These are phyloP conservation scores for Euphorbia tirucalli DNA, from an alignment of 345 rosid species.

Conservation along the genomic window DNA sequence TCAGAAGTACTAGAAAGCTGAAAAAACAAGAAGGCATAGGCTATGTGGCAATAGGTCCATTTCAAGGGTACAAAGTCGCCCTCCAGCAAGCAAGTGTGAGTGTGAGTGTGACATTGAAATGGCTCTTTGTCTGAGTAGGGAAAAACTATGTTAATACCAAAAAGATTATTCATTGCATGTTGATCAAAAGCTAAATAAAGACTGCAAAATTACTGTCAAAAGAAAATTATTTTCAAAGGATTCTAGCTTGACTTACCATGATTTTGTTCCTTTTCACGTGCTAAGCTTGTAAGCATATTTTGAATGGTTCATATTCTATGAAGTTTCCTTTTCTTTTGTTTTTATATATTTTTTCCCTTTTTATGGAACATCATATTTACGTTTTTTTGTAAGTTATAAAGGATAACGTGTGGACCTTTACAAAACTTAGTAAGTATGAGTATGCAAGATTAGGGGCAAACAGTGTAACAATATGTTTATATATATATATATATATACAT, in stretches of 20 bases:
- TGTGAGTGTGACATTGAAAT: background rate
- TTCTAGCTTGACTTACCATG: conserved; percentile 4
- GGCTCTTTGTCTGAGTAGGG: background rate
- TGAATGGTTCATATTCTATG: background rate
- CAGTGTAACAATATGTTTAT: too few species aligned
- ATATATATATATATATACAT: too few species aligned
- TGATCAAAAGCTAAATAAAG: conserved; percentile 11
- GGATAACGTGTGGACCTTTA: too few species aligned
- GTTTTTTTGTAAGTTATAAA: too few species aligned
- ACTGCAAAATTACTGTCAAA: background rate
- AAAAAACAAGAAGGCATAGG: background rate
- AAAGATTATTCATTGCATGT: conserved; percentile 9
- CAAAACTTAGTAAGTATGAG: too few species aligned
- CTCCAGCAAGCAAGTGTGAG: background rate
- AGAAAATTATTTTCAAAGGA: background rate
- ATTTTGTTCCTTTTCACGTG: conserved; percentile 7
- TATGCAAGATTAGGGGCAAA: too few species aligned
- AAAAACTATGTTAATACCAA: background rate
- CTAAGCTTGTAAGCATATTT: background rate
- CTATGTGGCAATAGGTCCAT: background rate
- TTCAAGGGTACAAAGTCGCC: background rate
- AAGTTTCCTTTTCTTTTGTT: background rate
- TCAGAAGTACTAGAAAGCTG: too few species aligned
- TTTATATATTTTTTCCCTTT: background rate
- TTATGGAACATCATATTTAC: too few species aligned